phyloP scores from a whole-genome alignment of 257 asterid species.

The Mentha longifolia region DNA sequence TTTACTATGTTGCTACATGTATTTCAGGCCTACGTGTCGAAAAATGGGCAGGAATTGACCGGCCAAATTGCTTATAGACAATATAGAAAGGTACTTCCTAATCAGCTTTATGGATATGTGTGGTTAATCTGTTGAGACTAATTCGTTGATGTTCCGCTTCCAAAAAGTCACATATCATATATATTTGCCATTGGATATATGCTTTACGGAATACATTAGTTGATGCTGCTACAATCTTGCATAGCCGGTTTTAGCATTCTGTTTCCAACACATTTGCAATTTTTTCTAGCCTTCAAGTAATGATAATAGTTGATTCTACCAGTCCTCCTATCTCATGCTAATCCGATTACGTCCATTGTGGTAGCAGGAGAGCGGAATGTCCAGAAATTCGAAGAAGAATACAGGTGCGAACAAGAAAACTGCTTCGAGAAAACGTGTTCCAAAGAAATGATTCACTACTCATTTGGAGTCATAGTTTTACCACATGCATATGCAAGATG shows the following conservation, averaged over 20 bases:
- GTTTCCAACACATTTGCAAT: background rate
- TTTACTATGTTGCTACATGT: conserved; percentile 15
- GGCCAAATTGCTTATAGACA: conserved; percentile 77
- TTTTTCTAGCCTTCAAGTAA: background rate
- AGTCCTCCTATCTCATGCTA: conserved; percentile 1
- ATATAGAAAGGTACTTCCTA: conserved; percentile 63
- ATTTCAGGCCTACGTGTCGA: conserved; percentile 78
- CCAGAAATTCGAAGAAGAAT: conserved; percentile 55
- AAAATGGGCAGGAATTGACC: conserved; percentile 73
- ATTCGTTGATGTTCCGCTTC: background rate
- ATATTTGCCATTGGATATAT: background rate
- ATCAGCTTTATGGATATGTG: conserved; percentile 10
- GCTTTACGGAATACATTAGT: background rate
- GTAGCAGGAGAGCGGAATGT: conserved; percentile 65
- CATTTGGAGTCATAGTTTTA: background rate
- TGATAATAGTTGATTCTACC: conserved; percentile 4
- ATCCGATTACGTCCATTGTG: conserved; percentile 8
- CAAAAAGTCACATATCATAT: background rate
- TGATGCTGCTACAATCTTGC: conserved; percentile 3
- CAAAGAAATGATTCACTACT: conserved; percentile 46
- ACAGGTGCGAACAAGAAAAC: conserved; percentile 43
- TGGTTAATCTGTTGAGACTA: conserved; percentile 11
- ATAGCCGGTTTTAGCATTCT: background rate
- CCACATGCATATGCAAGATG: conserved; percentile 3
- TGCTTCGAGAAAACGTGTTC: conserved; percentile 43